Percentiles rank a stretch among this genome's conserved stretches.
phyloP scores from a whole-genome alignment of 2,329 filamentous ascomycete genomes.

The Pseudogymnoascus sp. region DNA sequence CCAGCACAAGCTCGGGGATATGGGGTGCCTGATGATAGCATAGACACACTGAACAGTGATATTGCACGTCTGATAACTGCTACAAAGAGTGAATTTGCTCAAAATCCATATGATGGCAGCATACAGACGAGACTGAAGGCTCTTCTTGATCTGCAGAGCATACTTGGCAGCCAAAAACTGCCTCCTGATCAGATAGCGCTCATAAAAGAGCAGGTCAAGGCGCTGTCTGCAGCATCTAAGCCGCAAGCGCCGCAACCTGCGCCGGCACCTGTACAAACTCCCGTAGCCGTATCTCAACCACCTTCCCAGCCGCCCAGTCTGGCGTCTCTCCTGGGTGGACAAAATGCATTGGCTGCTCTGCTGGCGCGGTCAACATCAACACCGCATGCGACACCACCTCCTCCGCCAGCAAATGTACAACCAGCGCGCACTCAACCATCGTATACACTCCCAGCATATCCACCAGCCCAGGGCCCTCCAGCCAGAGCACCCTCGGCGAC shows the following conservation, averaged over 20 bases:
- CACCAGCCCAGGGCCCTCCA: constrained; percentile 27
- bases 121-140: constrained; percentile 75
- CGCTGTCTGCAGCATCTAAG: constrained; percentile 41
- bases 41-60: constrained; percentile 73
- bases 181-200: constrained; percentile 73
- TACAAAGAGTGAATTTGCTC: constrained; percentile 65
- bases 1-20: constrained; percentile 21
- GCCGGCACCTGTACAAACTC: constrained; percentile 19
- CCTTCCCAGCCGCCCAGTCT: constrained; percentile 34
- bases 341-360: constrained; percentile 44
- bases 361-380: constrained; percentile 45
- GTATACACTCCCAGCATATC: constrained; percentile 30
- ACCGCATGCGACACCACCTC: constrained; percentile 37
- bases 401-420: constrained; percentile 30
- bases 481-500: constrained; percentile 31
- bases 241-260: constrained; percentile 26
- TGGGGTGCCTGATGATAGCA: constrained; percentile 42
- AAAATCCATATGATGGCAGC: constrained; percentile 66
- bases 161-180: constrained; percentile 69
- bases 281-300: constrained; percentile 18
- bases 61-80: constrained; percentile 68
- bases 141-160: constrained; percentile 73
- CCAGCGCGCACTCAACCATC: constrained; percentile 41
- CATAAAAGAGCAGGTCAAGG: constrained; percentile 77
- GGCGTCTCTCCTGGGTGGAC: constrained; percentile 47